phyloP scores from a whole-genome alignment of 2,329 filamentous ascomycete genomes.

The Septoria petroselini region DNA sequence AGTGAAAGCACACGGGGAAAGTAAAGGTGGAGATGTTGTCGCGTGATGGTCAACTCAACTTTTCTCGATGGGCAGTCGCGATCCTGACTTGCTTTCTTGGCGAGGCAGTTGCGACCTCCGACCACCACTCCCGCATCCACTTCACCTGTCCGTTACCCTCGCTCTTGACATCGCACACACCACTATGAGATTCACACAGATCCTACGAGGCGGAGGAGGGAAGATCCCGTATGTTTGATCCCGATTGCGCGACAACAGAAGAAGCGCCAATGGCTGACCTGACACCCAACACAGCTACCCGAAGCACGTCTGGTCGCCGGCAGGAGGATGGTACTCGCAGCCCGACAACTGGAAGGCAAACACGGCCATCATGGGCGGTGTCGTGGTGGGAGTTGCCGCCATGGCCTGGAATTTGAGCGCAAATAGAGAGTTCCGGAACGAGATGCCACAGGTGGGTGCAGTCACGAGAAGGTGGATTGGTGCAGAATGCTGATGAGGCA shows the following conservation, averaged over 20 bases:
- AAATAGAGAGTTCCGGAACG: constrained; percentile 67
- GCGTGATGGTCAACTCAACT: constrained; percentile 8
- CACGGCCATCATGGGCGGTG: constrained; percentile 70
- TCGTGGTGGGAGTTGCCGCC: constrained; percentile 65
- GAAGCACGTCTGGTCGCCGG: constrained; percentile 91
- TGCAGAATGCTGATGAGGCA: constrained; percentile 17
- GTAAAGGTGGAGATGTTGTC: constrained; percentile 4
- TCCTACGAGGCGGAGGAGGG: constrained; percentile 67
- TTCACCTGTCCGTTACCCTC: constrained; percentile 5
- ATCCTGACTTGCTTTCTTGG: background rate
- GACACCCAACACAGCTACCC: constrained; percentile 30
- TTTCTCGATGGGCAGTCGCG: constrained; percentile 4
- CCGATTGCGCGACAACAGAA: background rate
- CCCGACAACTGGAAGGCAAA: constrained; percentile 94
- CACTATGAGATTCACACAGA: constrained; percentile 35
- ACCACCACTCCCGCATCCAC: constrained; percentile 12
- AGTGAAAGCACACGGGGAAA: background rate
- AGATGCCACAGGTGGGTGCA: constrained; percentile 61
- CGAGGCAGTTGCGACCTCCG: background rate
- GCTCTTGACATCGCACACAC: constrained; percentile 7
- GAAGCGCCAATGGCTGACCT: constrained; percentile 26
- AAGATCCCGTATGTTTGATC: constrained; percentile 62
- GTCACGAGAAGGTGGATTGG: background rate
- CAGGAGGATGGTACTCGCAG: constrained; percentile 96
- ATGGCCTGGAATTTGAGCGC: constrained; percentile 68